Evolutionary conservation across 176 grass and related monocot species (phyloP).

Genomic region (Hsuehochloa calcarea): DNA sequence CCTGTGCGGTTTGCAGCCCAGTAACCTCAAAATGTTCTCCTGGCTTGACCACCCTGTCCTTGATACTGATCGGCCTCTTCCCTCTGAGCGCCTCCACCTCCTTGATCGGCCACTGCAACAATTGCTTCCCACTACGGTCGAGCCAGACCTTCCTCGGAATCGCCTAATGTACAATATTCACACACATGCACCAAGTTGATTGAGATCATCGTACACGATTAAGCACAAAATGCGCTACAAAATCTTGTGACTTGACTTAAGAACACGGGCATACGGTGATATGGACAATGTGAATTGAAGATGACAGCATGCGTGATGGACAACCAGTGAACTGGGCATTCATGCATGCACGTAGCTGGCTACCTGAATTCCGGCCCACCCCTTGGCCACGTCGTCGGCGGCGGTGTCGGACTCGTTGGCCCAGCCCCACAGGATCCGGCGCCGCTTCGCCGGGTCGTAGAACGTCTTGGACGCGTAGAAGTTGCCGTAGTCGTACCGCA

Average conservation of each 20-base stretch:
- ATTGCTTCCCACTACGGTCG: slow-evolving; percentile 52
- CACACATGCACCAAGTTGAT: not conserved
- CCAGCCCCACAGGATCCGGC: slow-evolving; percentile 85
- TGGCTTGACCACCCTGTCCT: slow-evolving; percentile 34
- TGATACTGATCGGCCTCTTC: slow-evolving; percentile 40
- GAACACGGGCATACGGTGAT: not conserved
- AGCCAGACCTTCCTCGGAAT: slow-evolving; percentile 80
- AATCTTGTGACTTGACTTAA: not conserved
- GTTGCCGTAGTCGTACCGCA: slow-evolving; percentile 82
- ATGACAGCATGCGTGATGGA: not conserved
- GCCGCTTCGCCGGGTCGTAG: slow-evolving; percentile 57
- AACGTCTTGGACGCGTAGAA: slow-evolving; percentile 92
- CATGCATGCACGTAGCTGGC: not conserved
- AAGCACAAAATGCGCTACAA: not conserved
- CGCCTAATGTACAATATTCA: slow-evolving; percentile 23
- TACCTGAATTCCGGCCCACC: slow-evolving; percentile 87
- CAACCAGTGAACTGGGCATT: not conserved
- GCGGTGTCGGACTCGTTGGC: slow-evolving; percentile 68
- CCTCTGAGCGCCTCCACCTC: slow-evolving; percentile 60
- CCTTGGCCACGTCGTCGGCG: slow-evolving; percentile 55
- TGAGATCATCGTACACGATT: not conserved
- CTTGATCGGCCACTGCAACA: slow-evolving; percentile 84
- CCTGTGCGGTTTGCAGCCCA: slow-evolving; percentile 63
- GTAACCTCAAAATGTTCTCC: slow-evolving; percentile 58
- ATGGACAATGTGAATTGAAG: not conserved